Evolutionary conservation across 2,329 filamentous ascomycete species (phyloP), one percentile per base, ranked within the genome.

Genomic region (Calonectria pseudoreteaudii): DNA sequence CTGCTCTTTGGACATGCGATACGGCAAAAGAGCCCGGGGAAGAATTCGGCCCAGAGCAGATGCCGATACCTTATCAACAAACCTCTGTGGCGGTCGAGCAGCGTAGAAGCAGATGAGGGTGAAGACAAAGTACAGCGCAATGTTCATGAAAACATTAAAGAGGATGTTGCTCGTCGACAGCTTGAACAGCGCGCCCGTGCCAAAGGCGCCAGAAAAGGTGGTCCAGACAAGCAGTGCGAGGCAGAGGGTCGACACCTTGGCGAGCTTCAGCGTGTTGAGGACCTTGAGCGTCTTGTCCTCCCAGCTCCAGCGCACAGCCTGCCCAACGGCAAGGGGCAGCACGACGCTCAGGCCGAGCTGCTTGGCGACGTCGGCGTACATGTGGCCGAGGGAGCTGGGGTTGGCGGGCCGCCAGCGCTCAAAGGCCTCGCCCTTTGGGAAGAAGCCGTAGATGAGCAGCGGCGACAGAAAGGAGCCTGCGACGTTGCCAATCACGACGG

Each of bases 401-500:
- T 86, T 85, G 2, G 89, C 87, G 26, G 89, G 87, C n/a, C 89
- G 88, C 76, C 93, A 88, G 31, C 88, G 81, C 49, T 88, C 85
- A 65, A 92, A 93, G 82, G 87, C 91, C 7, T 83, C 83, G 13
- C 84, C 84, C 8, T 83, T 83, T 2, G 90, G 89, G 50, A 91
- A 87, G 81, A 93, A 91, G 81, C 90, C 91, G 75, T 91, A 90
- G 64, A 93, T 88, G 70, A 93, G 85, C 13, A 90, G 88, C 0
- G 93, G 93, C 0, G 91, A 91, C 18, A 95, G 80, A 80, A 95
- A 94, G 0, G 93, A 89, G 1, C 93, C 93, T 0, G 92, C 84
- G 13, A 94, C 88, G 82, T 95, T 94, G 36, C 93, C 93, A 56
- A 95, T 85, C 11, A 94, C 88, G 2, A 94, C 93, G 80, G 94